Evolutionary conservation across 2,329 filamentous ascomycete species (phyloP), one percentile per base, ranked within the genome.

Genomic region (Penicillium paneum): DNA sequence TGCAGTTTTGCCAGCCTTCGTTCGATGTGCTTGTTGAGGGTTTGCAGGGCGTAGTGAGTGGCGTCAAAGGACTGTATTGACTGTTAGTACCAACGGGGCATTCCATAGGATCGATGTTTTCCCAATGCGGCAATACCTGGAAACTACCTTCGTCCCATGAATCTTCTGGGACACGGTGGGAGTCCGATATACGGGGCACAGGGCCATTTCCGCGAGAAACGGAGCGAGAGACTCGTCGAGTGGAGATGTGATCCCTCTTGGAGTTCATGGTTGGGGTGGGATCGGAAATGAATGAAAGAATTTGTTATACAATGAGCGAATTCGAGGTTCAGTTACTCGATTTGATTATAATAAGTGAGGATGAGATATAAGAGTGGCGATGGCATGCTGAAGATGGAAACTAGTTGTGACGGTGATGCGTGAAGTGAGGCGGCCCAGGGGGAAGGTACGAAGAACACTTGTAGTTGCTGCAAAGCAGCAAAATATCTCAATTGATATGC

Each of bases 21-120:
- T 31, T 68, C 61, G 32, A 72, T 61, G 28, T 61, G 45, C n/a
- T 65, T 48, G 48, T 72, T 71, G 52, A 58, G 64, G 12, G 44
- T 50, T 26, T 65, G 49, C 15, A 72, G 57, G 5, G 64, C 60
- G 13, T 41, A 53, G 15, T 67, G 57, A 17, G 61, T 52, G 10
- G 52, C 44, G 26, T 57, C 57, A 43, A 63, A 62, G 49, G 43
- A 60, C 65, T 67, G 43, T 6, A 15, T 48, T 31, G 39, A 47
- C 38, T 21, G 41, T 36, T 12, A 50, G 47, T 47, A 24, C 21
- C 21, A 24, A 32, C 8, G 13, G 12, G 5, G 13, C 17, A 8
- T 19, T 32, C 1, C 12, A 35, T 7, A 24, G 15, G 13, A 1
- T 52, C 21, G 13, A 41, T 12, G 5, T 15, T 35, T 32, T 5